phyloP scores from a whole-genome alignment of 208 protist genomes.

The Porcisia hertigi region DNA sequence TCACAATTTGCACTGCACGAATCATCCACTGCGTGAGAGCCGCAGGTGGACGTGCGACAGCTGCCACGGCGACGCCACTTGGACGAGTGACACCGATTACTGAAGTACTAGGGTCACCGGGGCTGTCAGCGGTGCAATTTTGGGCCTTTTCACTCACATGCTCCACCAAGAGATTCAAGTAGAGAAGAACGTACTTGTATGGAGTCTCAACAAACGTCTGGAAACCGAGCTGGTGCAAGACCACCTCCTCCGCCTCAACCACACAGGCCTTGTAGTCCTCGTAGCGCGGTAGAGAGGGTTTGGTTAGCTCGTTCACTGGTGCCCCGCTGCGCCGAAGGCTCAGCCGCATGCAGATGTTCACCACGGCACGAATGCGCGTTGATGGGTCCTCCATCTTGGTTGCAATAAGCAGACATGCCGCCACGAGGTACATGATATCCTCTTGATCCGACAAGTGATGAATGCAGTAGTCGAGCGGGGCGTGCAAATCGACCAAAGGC shows the following conservation, averaged over 20 bases:
- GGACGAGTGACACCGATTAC: not conserved
- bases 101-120: not conserved
- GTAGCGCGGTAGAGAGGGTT: slow-evolving; percentile 31
- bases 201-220: slow-evolving; percentile 82
- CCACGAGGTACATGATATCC: slow-evolving; percentile 69
- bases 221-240: slow-evolving; percentile 81
- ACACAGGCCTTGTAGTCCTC: slow-evolving; percentile 77
- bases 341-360: slow-evolving; percentile 65
- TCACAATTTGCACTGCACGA: slow-evolving; percentile 58
- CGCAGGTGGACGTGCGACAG: slow-evolving; percentile 5
- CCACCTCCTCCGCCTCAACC: slow-evolving; percentile 65
- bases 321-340: slow-evolving; percentile 42
- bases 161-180: slow-evolving; percentile 63
- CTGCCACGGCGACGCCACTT: not conserved
- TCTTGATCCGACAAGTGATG: slow-evolving; percentile 59
- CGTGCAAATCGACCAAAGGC: slow-evolving; percentile 63
- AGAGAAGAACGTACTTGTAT: slow-evolving; percentile 76
- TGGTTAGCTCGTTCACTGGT: slow-evolving; percentile 28
- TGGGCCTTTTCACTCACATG: not conserved
- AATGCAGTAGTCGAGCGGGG: slow-evolving; percentile 81
- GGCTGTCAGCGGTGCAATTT: not conserved
- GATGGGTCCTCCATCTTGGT: slow-evolving; percentile 73
- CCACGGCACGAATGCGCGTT: slow-evolving; percentile 55
- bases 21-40: slow-evolving; percentile 56
- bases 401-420: slow-evolving; percentile 81